Conservation (phyloP, 176 grass and related monocot species). For the Pontederia crassipes region DNA sequence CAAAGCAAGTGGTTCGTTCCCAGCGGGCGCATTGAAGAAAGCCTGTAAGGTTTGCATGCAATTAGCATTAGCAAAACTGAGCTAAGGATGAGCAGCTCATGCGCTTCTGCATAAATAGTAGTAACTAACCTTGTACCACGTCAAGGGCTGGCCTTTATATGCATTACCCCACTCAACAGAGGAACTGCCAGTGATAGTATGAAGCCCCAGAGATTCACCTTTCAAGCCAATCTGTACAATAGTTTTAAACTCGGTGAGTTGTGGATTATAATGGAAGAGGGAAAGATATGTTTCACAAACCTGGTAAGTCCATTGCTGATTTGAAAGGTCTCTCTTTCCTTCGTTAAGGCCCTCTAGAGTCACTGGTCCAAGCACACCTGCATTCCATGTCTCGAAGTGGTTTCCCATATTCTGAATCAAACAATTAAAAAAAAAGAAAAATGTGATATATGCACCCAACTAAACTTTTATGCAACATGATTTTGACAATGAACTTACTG, state of each 20-base stretch:
- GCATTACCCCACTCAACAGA: conserved; percentile 57
- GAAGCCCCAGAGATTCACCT: conserved; percentile 53
- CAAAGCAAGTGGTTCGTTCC: conserved; percentile 63
- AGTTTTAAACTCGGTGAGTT: background rate
- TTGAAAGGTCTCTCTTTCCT: conserved; percentile 62
- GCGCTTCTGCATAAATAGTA: background rate
- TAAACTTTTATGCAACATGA: too few species aligned
- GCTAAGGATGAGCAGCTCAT: too few species aligned
- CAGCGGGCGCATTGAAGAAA: conserved; percentile 63
- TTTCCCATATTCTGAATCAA: conserved; percentile 56
- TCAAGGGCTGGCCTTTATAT: conserved; percentile 45
- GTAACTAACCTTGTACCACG: conserved; percentile 76
- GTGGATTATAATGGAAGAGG: too few species aligned
- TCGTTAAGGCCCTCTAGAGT: conserved; percentile 47
- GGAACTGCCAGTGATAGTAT: conserved; percentile 52
- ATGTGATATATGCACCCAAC: background rate
- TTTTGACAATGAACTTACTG: conserved; percentile 36
- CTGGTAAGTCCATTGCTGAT: conserved; percentile 90
- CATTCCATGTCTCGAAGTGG: conserved; percentile 6
- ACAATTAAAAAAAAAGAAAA: background rate
- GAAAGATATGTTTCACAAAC: conserved; percentile 8
- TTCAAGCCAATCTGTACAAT: conserved; percentile 59
- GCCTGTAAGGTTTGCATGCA: conserved; percentile 24
- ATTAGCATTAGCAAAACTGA: too few species aligned
- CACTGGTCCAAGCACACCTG: conserved; percentile 71